A percentile compares a stretch with the other conserved stretches of the same genome.
Evolutionary conservation across 2,329 filamentous ascomycete genomes (phyloP).

Genomic region (Epicoccum nigrum): DNA sequence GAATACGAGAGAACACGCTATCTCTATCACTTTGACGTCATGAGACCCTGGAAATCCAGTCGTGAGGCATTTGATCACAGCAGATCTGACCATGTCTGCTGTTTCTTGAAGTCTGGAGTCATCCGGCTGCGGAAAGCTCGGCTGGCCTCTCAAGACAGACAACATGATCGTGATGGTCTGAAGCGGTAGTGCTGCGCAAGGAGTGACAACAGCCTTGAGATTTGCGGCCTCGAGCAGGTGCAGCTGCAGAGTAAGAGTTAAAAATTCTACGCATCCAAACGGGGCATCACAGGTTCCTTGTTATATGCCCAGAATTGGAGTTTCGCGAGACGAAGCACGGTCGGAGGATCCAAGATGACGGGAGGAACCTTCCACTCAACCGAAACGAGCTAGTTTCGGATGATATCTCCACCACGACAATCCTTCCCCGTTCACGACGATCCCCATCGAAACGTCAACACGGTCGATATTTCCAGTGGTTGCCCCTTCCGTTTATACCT

Average conservation of each 20-base stretch:
- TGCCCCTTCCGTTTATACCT: constrained; percentile 9
- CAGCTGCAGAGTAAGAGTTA: not conserved
- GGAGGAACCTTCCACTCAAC: not conserved
- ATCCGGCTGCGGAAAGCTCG: not conserved
- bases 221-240: not conserved
- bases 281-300: not conserved
- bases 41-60: not conserved
- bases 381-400: constrained; percentile 14
- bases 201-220: no score
- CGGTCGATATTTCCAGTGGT: constrained; percentile 11
- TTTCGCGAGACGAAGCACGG: constrained; percentile 7
- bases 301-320: not conserved
- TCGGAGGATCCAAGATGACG: not conserved
- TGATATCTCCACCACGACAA: constrained; percentile 5
- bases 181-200: no score
- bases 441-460: constrained; percentile 9
- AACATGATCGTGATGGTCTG: no score
- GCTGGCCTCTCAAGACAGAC: no score
- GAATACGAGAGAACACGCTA: no score
- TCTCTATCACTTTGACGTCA: constrained; percentile 12
- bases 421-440: constrained; percentile 5
- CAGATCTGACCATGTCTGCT: not conserved
- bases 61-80: not conserved
- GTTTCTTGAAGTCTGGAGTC: not conserved
- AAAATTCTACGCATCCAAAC: not conserved